Conservation (phyloP, 1,139 yeast genomes). For the Geotrichum restrictum region DNA sequence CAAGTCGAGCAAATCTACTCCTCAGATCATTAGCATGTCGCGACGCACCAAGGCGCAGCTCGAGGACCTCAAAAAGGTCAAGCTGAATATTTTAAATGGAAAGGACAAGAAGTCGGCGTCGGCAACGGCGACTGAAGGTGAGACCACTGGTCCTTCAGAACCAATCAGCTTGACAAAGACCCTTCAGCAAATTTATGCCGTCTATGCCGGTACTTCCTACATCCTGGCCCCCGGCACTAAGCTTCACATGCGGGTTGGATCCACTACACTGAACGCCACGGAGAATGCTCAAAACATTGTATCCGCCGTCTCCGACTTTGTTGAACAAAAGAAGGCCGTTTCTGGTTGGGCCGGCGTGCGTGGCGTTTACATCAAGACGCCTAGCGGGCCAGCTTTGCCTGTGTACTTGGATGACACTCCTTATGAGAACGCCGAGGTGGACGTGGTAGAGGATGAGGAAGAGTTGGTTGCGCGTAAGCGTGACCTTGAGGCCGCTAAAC, state of each 20-base stretch:
- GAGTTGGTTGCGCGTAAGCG: conserved; percentile 32
- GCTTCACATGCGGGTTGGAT: conserved; percentile 65
- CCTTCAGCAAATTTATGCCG: conserved; percentile 52
- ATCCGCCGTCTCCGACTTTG: conserved; percentile 52
- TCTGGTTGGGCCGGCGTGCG: conserved; percentile 48
- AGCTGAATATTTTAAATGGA: conserved; percentile 20
- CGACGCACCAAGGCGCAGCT: conserved; percentile 16
- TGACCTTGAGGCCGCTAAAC: conserved; percentile 28
- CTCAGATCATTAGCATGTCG: conserved; percentile 14
- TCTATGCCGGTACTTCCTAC: conserved; percentile 56
- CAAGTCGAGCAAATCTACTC: conserved; percentile 38
- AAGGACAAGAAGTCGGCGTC: background rate
- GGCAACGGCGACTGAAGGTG: conserved; percentile 23
- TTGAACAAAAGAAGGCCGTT: conserved; percentile 34
- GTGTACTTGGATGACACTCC: conserved; percentile 65
- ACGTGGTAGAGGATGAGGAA: conserved; percentile 35
- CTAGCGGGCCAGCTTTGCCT: conserved; percentile 77
- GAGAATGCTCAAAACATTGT: conserved; percentile 52
- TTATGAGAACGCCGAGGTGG: conserved; percentile 43
- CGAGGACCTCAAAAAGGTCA: conserved; percentile 21
- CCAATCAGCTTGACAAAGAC: conserved; percentile 39
- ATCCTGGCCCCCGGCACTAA: conserved; percentile 73
- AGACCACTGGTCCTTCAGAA: conserved; percentile 23
- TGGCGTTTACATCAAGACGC: conserved; percentile 64
- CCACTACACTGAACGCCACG: conserved; percentile 41